Percentiles rank a stretch among this genome's conserved stretches.
Conservation (phyloP, 1,284 basidiomycete species). For the Ustilago cynodontis region DNA sequence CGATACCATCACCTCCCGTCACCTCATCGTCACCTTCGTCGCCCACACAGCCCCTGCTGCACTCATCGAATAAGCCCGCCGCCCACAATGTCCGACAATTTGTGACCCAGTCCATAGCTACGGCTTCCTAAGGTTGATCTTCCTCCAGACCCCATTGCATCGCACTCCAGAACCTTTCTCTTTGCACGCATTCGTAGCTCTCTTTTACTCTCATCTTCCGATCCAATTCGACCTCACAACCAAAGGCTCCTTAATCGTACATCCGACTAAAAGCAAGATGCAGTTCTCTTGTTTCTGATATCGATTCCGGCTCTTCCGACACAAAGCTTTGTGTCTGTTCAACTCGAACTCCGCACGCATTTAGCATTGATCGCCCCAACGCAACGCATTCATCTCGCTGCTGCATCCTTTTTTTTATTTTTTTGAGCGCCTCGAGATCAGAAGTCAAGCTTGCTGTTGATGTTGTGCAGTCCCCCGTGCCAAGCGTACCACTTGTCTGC, state of each 20-base stretch:
- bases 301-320: conserved; percentile 5
- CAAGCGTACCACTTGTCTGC: background rate
- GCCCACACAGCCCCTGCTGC: conserved; percentile 2
- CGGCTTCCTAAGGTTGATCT: conserved; percentile 25
- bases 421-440: background rate
- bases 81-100: conserved; percentile 29
- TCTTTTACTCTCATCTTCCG: background rate
- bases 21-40: conserved; percentile 1
- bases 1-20: background rate
- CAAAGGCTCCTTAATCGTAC: background rate
- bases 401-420: too few relatives aligned
- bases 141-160: conserved; percentile 1
- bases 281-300: conserved; percentile 5
- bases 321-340: conserved; percentile 6
- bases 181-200: conserved; percentile 1
- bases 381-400: background rate
- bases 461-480: background rate
- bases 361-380: background rate
- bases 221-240: too few relatives aligned
- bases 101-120: conserved; percentile 24
- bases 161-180: conserved; percentile 2
- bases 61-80: background rate
- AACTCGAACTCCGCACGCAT: background rate
- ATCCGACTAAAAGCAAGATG: conserved; percentile 2
- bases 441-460: background rate